These are phyloP conservation scores for Auriscalpium microsporum DNA, from an alignment of 768 basidiomycete genomes.

Conservation along the genomic window DNA sequence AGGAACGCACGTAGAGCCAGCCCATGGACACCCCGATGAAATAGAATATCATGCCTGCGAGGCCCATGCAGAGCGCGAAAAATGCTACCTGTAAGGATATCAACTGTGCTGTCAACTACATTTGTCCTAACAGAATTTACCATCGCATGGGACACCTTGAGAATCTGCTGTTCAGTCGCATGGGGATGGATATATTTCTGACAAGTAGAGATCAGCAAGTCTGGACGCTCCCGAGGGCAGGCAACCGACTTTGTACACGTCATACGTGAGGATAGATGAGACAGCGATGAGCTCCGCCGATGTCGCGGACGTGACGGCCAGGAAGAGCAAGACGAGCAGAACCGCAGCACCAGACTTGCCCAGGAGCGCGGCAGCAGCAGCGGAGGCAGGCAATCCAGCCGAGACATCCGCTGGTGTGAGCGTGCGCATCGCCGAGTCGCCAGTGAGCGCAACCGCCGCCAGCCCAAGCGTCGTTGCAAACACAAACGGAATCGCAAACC, in stretches of 20 bases:
- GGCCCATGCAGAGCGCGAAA: conserved; percentile 70
- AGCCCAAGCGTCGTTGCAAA: conserved; percentile 86
- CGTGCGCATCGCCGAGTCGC: conserved; percentile 44
- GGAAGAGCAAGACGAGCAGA: conserved; percentile 72
- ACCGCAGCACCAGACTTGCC: conserved; percentile 74
- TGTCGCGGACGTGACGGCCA: conserved; percentile 80
- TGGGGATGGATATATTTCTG: conserved; percentile 74
- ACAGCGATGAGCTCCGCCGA: conserved; percentile 91
- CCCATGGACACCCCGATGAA: conserved; percentile 91
- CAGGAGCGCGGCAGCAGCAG: conserved; percentile 75
- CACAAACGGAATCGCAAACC: conserved; percentile 81
- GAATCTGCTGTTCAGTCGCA: conserved; percentile 67
- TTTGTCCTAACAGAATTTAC: conserved; percentile 22
- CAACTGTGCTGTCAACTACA: background rate
- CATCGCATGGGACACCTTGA: conserved; percentile 60
- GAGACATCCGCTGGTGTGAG: conserved; percentile 61
- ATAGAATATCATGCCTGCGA: conserved; percentile 81
- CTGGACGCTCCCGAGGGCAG: background rate
- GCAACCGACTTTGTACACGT: conserved; percentile 61
- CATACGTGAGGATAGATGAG: conserved; percentile 75
- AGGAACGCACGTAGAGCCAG: conserved; percentile 71
- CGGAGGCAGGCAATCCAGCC: conserved; percentile 81
- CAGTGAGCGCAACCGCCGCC: conserved; percentile 73
- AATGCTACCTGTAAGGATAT: conserved; percentile 40
- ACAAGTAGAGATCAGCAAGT: background rate